Evolutionary conservation across 306 rosid genomes (phyloP).

Genomic region (Clitoria ternatea): DNA sequence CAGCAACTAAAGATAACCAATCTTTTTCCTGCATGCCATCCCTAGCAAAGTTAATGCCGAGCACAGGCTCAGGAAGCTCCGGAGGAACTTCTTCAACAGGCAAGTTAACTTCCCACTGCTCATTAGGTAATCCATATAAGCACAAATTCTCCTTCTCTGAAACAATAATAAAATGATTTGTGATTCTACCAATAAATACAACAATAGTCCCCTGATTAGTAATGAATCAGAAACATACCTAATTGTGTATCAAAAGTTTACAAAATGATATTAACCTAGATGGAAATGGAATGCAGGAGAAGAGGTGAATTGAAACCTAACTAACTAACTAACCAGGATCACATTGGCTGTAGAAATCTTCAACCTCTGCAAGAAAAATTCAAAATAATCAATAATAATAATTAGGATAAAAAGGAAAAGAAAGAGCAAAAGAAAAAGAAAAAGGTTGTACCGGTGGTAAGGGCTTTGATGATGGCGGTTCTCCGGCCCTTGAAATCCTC

Average conservation of each 20-base stretch:
- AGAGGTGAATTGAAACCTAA: background rate
- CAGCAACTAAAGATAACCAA: constrained; percentile 86
- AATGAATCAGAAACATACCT: too few relatives aligned
- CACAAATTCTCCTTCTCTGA: constrained; percentile 93
- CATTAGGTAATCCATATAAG: constrained; percentile 78
- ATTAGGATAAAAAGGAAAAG: background rate
- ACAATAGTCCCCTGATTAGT: too few relatives aligned
- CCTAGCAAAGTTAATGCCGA: constrained; percentile 91
- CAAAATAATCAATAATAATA: background rate
- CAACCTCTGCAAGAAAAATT: constrained; percentile 63
- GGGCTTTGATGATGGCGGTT: constrained; percentile 78
- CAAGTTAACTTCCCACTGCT: constrained; percentile 87
- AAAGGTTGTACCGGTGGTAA: constrained; percentile 63
- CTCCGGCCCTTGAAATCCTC: constrained; percentile 85
- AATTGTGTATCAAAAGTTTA: too few relatives aligned
- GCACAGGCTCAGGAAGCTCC: constrained; percentile 90
- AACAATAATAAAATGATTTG: constrained; percentile 18
- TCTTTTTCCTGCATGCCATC: constrained; percentile 91
- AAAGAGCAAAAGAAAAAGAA: background rate
- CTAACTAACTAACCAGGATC: constrained; percentile 66
- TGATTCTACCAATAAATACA: too few relatives aligned
- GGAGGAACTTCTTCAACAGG: constrained; percentile 99
- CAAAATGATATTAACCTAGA: too few relatives aligned
- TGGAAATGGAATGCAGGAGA: too few relatives aligned
- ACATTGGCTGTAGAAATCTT: constrained; percentile 65